Percentiles rank a stretch among this genome's conserved stretches.
phyloP scores from a whole-genome alignment of 371 early-diverging fungal species.

The Mortierella polycephala region DNA sequence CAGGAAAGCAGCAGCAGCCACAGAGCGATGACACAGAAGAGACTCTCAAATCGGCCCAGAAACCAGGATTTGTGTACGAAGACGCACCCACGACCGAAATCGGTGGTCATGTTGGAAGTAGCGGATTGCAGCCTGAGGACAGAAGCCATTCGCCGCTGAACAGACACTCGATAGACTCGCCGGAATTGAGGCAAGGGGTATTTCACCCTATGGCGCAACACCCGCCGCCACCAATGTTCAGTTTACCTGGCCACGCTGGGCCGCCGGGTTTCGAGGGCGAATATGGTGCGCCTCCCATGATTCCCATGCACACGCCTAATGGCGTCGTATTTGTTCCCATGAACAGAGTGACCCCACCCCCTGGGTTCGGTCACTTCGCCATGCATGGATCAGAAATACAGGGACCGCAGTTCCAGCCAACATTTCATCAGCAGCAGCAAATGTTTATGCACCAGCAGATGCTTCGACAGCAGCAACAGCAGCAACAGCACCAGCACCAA shows the following conservation, averaged over 20 bases:
- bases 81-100: background rate
- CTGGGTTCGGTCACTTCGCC: conserved; percentile 33
- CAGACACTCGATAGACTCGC: conserved; percentile 15
- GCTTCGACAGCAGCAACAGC: conserved; percentile 22
- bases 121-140: background rate
- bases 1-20: background rate
- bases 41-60: background rate
- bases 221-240: conserved; percentile 16
- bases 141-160: conserved; percentile 10
- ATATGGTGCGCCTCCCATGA: conserved; percentile 17
- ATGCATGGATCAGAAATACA: conserved; percentile 7
- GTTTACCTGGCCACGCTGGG: conserved; percentile 1
- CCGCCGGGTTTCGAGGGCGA: conserved; percentile 26
- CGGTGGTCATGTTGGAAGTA: background rate
- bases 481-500: conserved; percentile 6
- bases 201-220: conserved; percentile 5
- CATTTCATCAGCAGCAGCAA: conserved; percentile 9
- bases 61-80: background rate
- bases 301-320: conserved; percentile 24
- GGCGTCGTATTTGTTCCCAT: conserved; percentile 26
- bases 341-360: conserved; percentile 36
- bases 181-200: conserved; percentile 12
- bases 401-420: background rate
- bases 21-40: too few relatives aligned
- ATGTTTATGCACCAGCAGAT: conserved; percentile 18